These are phyloP conservation scores for Chlamydomonas incerta DNA, from an alignment of 139 green algal species.

Conservation along the genomic window DNA sequence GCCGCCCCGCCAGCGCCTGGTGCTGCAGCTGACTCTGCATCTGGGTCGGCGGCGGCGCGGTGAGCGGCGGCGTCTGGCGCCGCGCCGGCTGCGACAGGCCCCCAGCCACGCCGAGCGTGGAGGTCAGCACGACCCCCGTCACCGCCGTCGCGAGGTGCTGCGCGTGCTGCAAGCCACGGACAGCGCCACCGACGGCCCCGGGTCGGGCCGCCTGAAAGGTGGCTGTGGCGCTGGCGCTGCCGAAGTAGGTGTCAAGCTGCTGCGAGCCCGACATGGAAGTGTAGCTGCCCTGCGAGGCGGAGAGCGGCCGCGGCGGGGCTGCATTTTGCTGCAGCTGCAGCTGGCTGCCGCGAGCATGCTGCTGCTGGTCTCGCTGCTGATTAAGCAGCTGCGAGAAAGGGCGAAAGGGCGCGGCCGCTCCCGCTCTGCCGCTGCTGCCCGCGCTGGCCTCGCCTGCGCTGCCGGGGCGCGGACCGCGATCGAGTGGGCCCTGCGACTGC, in stretches of 20 bases:
- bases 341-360: background rate
- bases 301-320: background rate
- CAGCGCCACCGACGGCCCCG: too few relatives aligned
- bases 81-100: too few relatives aligned
- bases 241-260: background rate
- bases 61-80: too few relatives aligned
- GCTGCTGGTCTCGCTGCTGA: background rate
- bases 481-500: background rate
- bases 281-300: slow-evolving; percentile 22
- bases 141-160: too few relatives aligned
- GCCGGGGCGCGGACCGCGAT: background rate
- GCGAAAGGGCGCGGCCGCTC: background rate
- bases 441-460: background rate
- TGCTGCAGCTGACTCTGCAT: too few relatives aligned
- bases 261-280: background rate
- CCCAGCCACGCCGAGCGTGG: too few relatives aligned
- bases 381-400: background rate
- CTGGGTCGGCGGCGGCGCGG: too few relatives aligned
- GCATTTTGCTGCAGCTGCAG: background rate
- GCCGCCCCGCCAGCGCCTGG: too few relatives aligned
- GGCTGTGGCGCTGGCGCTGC: background rate
- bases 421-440: background rate
- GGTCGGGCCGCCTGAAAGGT: background rate
- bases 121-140: too few relatives aligned
- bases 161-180: too few relatives aligned